Base-by-base conservation (phyloP, 352 stramenopile genomes). In the Albugo candida region DNA sequence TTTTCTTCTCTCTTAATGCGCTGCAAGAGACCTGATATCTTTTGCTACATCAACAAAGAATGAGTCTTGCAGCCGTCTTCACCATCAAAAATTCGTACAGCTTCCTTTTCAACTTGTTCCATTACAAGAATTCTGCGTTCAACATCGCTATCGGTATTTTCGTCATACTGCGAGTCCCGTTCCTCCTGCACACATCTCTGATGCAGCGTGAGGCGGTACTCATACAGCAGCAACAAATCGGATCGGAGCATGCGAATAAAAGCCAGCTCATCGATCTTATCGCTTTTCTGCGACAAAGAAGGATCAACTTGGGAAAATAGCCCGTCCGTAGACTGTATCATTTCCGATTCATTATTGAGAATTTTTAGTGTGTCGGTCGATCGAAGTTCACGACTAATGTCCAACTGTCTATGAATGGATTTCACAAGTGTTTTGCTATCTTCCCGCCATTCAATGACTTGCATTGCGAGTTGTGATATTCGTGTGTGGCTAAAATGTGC, bases 361-460 rank as follows among this genome's bases (percentile, higher is more conserved):
- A 43, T 19, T 43, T 43, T 24, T 13, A 85, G 48, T 8, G 66
- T 63, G 21, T 80, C 57, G 11, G 70, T 63, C 38, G 83, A 59
- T 1, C 73, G 68, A 44, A 88, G 51, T 0, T 65, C 60, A 5
- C 75, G 71, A 51, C 73, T 84, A 44, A 78, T 57, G 40, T 86
- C 63, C 14, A 89, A 46, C 49, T 89, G 76, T 3, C 73, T 24
- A 8, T 81, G 70, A 31, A 86, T 86, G 46, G 84, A 67, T 48
- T 79, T 83, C 11, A 71, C 61, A 19, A 89, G 49, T 34, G 65
- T 68, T 17, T 63, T 68, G 39, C 83, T 72, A 40, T 86, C 71
- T 10, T 77, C 71, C 1, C 69, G 72, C 76, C 76, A 89, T 41
- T 81, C 66, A 37, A 64, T 64, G 2, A 70, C 66, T 21, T 65